These are phyloP conservation scores for Imleria badia DNA, from an alignment of 768 basidiomycete genomes.

Conservation along the genomic window DNA sequence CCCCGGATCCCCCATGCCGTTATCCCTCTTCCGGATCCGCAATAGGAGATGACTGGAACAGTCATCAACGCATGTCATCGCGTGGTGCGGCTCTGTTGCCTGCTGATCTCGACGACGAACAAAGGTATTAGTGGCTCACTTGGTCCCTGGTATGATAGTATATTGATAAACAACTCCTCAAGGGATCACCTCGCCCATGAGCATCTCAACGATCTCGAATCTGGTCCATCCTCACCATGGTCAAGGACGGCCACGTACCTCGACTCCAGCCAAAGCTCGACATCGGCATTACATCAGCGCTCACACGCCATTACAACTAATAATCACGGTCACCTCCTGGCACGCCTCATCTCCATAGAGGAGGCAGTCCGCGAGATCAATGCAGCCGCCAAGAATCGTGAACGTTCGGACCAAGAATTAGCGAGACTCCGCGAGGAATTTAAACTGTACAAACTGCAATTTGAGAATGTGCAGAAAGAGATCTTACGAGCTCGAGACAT, in stretches of 20 bases:
- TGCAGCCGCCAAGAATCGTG: constrained; percentile 26
- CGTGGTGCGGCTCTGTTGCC: constrained; percentile 27
- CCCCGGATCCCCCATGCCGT: constrained; percentile 2
- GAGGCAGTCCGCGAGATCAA: constrained; percentile 34
- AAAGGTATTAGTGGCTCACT: constrained; percentile 20
- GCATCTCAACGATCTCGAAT: constrained; percentile 32
- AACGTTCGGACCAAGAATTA: no score
- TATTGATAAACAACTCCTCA: constrained; percentile 3
- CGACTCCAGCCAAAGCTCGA: no score
- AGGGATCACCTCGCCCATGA: constrained; percentile 28
- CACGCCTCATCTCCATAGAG: constrained; percentile 20
- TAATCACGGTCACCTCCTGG: no score
- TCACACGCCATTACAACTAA: no score
- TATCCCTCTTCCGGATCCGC: constrained; percentile 12
- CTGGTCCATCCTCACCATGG: constrained; percentile 27
- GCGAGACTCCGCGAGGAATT: constrained; percentile 42
- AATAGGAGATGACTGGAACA: background rate
- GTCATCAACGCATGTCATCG: constrained; percentile 16
- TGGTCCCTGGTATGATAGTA: background rate
- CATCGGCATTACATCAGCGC: no score
- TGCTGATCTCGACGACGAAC: constrained; percentile 29
- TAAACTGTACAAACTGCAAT: constrained; percentile 44
- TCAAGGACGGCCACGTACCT: constrained; percentile 18
- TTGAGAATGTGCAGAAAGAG: no score
- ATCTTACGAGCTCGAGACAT: no score